Percentiles rank a stretch among this genome's conserved stretches.
phyloP scores from a whole-genome alignment of 2,329 filamentous ascomycete species.

The Laburnicola sp. region DNA sequence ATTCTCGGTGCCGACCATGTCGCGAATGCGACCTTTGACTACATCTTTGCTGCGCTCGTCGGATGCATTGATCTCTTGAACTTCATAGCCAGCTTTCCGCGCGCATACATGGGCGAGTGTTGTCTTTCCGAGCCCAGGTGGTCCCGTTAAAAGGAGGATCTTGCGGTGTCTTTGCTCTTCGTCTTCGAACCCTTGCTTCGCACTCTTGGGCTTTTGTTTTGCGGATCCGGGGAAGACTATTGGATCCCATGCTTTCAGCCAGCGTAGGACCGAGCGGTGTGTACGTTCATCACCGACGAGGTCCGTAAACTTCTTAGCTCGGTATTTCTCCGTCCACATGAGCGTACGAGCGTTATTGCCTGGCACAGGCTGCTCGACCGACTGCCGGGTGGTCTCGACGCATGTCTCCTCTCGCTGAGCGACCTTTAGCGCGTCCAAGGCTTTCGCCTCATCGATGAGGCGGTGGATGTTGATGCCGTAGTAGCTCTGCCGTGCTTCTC shows the following conservation, averaged over 20 bases:
- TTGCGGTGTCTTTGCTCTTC: constrained; percentile 82
- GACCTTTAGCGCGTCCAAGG: constrained; percentile 56
- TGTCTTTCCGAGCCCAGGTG: constrained; percentile 92
- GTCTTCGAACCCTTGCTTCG: constrained; percentile 55
- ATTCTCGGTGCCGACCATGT: constrained; percentile 90
- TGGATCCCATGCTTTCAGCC: constrained; percentile 93
- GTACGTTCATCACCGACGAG: constrained; percentile 93
- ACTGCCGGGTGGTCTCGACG: constrained; percentile 34
- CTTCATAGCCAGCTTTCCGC: constrained; percentile 91
- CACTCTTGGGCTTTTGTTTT: constrained; percentile 57
- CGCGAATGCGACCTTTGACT: constrained; percentile 86
- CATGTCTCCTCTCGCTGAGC: constrained; percentile 26
- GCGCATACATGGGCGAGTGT: constrained; percentile 96
- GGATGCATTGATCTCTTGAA: constrained; percentile 96
- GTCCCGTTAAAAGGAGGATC: constrained; percentile 85
- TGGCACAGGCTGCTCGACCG: constrained; percentile 43
- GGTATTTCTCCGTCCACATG: constrained; percentile 97
- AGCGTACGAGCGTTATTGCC: constrained; percentile 52
- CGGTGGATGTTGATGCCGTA: constrained; percentile 92
- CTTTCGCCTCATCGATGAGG: constrained; percentile 71
- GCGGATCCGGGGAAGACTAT: constrained; percentile 82
- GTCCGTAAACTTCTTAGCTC: constrained; percentile 87
- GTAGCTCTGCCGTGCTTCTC: constrained; percentile 73
- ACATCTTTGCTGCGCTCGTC: constrained; percentile 90
- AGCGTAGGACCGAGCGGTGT: constrained; percentile 84